Base-by-base conservation (phyloP, 2,329 filamentous ascomycete species). In the Ophiosphaerella narmari region DNA sequence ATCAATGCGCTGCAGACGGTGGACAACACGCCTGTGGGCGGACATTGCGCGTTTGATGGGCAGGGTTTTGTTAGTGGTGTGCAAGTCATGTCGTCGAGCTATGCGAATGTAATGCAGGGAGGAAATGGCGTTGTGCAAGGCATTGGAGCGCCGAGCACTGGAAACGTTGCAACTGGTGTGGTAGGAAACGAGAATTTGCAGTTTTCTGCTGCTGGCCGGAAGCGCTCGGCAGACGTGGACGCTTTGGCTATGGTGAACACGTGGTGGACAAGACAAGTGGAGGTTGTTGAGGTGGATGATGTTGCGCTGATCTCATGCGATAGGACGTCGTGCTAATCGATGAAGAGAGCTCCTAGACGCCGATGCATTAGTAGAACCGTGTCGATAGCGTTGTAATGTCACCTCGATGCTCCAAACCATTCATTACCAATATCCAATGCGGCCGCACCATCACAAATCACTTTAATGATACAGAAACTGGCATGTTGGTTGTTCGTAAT, bases 1-100 rank as follows among this genome's bases (percentile, higher is more conserved):
- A 73, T 84, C 58, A 80, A 79, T 26, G 66, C 73, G 2, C 63
- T 83, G 46, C 81, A 84, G 72, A 85, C 82, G 1, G 80, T 82
- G 1, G 79, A 85, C 56, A 83, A 82, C 55, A 76, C 77, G 3
- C 82, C 82, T 2, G 68, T 74, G 18, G 82, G 81, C 33, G 82
- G 82, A 0, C 82, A 85, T 66, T 85, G 82, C 70, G 81, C 76
- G 44, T 85, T 85, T 50, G 82, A 85, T 62, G 79, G 72, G 11
- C 55, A 78, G 59, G 78, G 69, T 8, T 85, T 85, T 55, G 77
- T 78, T 8, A 77, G 73, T n/a, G 82, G 82, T 9, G 78, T 85
- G 29, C 82, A 85, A 71, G 72, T 82, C n/a, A 78, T 85, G 72
- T 71, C 79, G 7, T 72, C 79, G 26, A 81, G 77, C 55, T 85